Conservation (phyloP, 2,329 filamentous ascomycete genomes). For the Diaporthe sp. region DNA sequence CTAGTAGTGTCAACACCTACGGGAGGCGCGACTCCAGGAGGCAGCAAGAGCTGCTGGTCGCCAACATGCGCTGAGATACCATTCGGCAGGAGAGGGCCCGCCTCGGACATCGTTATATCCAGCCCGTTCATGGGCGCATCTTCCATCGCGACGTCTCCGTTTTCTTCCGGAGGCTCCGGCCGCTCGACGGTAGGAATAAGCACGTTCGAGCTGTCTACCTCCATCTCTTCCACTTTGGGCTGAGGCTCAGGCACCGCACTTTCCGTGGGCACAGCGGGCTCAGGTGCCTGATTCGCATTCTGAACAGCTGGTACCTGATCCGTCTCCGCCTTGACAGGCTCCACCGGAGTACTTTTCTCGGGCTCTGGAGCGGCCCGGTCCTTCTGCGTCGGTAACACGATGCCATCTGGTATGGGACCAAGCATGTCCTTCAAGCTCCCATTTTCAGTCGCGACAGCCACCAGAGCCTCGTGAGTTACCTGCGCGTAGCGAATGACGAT, state of each 20-base stretch:
- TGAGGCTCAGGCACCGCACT: conserved; percentile 38
- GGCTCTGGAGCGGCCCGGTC: conserved; percentile 33
- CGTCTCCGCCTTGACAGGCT: conserved; percentile 23
- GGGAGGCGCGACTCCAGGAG: conserved; percentile 35
- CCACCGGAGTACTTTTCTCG: conserved; percentile 35
- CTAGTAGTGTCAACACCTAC: conserved; percentile 53
- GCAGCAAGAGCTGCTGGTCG: conserved; percentile 30
- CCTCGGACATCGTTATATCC: conserved; percentile 23
- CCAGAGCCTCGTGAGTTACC: conserved; percentile 60
- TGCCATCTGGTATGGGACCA: conserved; percentile 51
- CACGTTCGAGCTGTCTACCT: conserved; percentile 47
- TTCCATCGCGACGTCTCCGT: conserved; percentile 50
- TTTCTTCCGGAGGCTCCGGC: conserved; percentile 35
- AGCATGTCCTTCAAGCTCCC: conserved; percentile 57
- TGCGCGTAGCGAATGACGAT: conserved; percentile 59
- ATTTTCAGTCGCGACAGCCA: conserved; percentile 56
- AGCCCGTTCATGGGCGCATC: conserved; percentile 39
- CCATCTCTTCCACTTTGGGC: conserved; percentile 55
- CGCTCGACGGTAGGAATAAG: conserved; percentile 41
- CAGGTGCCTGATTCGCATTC: conserved; percentile 34
- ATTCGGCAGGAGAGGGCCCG: conserved; percentile 28
- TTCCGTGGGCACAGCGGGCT: conserved; percentile 31
- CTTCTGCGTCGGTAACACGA: conserved; percentile 38
- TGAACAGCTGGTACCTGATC: neutral
- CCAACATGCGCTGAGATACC: conserved; percentile 39